Evolutionary conservation across 768 basidiomycete genomes (phyloP).

Genomic region (Cystofilobasidium macerans): DNA sequence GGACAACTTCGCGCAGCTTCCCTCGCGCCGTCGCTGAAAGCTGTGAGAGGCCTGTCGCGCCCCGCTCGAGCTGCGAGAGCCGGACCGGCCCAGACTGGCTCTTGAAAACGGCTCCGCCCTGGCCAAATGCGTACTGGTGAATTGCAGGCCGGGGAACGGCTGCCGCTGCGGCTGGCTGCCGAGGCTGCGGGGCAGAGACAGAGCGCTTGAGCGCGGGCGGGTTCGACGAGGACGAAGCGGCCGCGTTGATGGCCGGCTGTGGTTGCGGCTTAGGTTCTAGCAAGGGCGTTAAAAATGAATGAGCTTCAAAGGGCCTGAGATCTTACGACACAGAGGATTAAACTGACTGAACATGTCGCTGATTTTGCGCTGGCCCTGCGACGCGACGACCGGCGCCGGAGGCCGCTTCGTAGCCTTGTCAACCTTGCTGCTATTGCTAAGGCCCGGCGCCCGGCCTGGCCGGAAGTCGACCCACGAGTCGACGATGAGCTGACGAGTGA

Average conservation of each 20-base stretch:
- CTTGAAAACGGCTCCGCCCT: background rate
- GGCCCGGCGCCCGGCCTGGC: constrained; percentile 37
- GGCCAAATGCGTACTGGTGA: background rate
- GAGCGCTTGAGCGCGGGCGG: background rate
- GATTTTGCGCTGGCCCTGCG: constrained; percentile 15
- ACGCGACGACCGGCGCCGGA: too few relatives aligned
- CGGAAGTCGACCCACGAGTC: constrained; percentile 64
- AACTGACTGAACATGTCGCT: constrained; percentile 16
- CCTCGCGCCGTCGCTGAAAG: background rate
- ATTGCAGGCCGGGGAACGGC: background rate
- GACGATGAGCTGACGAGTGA: constrained; percentile 54
- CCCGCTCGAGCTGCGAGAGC: background rate
- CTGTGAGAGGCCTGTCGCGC: background rate
- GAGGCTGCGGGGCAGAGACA: background rate
- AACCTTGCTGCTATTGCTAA: background rate
- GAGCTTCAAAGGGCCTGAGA: background rate
- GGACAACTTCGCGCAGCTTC: background rate
- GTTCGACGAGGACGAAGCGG: background rate
- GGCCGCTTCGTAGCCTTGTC: too few relatives aligned
- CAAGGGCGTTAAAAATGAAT: background rate
- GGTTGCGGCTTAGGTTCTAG: constrained; percentile 2
- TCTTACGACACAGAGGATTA: background rate
- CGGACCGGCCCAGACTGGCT: background rate
- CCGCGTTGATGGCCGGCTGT: background rate
- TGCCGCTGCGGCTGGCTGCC: background rate